These are phyloP conservation scores for Ceriops zippeliana DNA, from an alignment of 345 rosid species.

Conservation along the genomic window DNA sequence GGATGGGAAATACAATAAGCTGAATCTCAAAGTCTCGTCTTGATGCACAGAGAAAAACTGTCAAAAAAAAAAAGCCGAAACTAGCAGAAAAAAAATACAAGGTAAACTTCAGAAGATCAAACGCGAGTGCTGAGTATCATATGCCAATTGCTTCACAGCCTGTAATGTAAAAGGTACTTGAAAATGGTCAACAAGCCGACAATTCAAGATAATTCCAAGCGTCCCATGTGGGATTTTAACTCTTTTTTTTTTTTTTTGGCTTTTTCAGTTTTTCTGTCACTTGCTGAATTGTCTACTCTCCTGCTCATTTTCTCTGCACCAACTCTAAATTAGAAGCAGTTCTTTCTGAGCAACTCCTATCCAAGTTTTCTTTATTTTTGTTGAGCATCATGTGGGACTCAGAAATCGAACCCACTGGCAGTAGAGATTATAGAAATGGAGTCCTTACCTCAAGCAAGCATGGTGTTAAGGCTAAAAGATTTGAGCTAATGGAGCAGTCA, in stretches of 20 bases:
- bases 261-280: neutral
- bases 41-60: conserved; percentile 12
- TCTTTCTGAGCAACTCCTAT: conserved; percentile 9
- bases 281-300: conserved; percentile 4
- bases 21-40: conserved; percentile 7
- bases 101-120: conserved; percentile 17
- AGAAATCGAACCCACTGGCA: conserved; percentile 59
- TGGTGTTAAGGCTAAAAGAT: conserved; percentile 72
- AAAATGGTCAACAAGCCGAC: conserved; percentile 45
- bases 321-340: conserved; percentile 1
- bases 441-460: conserved; percentile 59
- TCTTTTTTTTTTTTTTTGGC: conserved; percentile 9
- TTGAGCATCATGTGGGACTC: conserved; percentile 78
- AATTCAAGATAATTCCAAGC: conserved; percentile 43
- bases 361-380: conserved; percentile 3
- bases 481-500: conserved; percentile 80
- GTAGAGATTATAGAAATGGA: conserved; percentile 74
- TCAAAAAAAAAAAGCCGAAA: conserved; percentile 2
- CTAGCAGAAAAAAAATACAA: conserved; percentile 3
- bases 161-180: conserved; percentile 22
- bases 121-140: conserved; percentile 13
- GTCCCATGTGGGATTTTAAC: conserved; percentile 56
- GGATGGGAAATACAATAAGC: conserved; percentile 14
- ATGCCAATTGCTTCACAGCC: conserved; percentile 57
- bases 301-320: conserved; percentile 14